Percentiles rank a stretch among this genome's conserved stretches.
phyloP scores from a whole-genome alignment of 163 green algal genomes.

The Chloromonas sp. region DNA sequence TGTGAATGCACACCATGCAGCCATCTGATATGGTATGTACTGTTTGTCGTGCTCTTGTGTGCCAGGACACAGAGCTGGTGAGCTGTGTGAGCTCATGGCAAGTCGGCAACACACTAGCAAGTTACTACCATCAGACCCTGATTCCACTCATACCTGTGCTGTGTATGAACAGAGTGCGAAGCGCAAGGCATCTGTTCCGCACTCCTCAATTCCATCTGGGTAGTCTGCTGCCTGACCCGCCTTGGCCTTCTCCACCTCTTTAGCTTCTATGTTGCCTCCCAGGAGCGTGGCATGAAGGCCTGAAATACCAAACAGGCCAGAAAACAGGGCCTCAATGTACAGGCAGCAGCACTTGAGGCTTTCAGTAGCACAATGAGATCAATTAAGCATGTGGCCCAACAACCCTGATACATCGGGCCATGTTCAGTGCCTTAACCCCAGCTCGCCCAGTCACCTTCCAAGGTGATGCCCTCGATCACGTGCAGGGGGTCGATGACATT shows the following conservation, averaged over 20 bases:
- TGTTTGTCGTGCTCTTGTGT: too few relatives aligned
- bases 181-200: constrained; percentile 91
- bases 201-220: constrained; percentile 96
- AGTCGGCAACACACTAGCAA: too few relatives aligned
- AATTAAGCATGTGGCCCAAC: neutral
- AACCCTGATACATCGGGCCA: neutral
- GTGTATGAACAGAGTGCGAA: constrained; percentile 92
- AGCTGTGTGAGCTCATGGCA: too few relatives aligned
- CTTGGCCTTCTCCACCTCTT: constrained; percentile 79
- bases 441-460: constrained; percentile 37
- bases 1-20: too few relatives aligned
- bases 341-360: neutral
- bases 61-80: too few relatives aligned
- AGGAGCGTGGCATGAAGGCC: constrained; percentile 73
- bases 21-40: too few relatives aligned
- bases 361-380: neutral
- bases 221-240: constrained; percentile 80
- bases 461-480: constrained; percentile 94
- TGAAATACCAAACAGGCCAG: neutral
- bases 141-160: constrained; percentile 47
- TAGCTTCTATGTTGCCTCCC: constrained; percentile 83
- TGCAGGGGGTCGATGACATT: constrained; percentile 97
- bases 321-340: neutral
- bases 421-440: too few relatives aligned
- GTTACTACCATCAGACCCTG: too few relatives aligned